Conservation (phyloP, 176 grass and related monocot species). For the Aegilops speltoides region DNA sequence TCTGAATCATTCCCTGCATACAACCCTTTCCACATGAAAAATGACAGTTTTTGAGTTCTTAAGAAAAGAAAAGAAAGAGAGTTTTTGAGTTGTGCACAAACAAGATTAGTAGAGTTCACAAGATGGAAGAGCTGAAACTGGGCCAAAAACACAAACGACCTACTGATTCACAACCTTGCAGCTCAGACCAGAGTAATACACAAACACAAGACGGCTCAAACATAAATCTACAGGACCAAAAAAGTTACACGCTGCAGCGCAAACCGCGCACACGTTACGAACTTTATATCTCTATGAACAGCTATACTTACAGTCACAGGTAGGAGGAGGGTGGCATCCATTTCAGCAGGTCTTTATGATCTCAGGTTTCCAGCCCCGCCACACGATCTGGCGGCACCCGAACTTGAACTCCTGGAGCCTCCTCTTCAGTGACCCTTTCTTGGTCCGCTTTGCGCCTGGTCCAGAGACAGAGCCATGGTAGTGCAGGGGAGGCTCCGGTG, state of each 20-base stretch:
- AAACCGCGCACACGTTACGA: neutral
- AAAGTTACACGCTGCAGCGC: neutral
- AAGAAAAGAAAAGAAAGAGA: no score
- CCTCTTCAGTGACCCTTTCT: slow-evolving; percentile 59
- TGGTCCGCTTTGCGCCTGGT: slow-evolving; percentile 10
- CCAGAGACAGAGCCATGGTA: slow-evolving; percentile 22
- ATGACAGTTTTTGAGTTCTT: neutral
- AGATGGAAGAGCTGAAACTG: neutral
- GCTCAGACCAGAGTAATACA: neutral
- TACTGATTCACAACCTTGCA: slow-evolving; percentile 25
- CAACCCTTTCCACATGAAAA: neutral
- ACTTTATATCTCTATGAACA: slow-evolving; percentile 26
- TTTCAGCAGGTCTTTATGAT: slow-evolving; percentile 57
- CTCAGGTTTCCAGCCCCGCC: slow-evolving; percentile 70
- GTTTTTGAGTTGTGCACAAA: no score
- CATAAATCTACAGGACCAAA: slow-evolving; percentile 9
- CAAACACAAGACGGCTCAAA: slow-evolving; percentile 13
- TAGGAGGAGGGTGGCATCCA: neutral
- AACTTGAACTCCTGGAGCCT: slow-evolving; percentile 48
- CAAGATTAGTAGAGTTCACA: neutral
- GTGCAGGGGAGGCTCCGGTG: slow-evolving; percentile 62
- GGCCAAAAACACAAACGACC: neutral
- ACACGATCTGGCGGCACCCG: slow-evolving; percentile 38
- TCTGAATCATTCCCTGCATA: neutral
- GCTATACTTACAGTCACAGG: slow-evolving; percentile 54